Conservation (phyloP, 371 early-diverging fungal genomes). For the Funneliformis caledonium region DNA sequence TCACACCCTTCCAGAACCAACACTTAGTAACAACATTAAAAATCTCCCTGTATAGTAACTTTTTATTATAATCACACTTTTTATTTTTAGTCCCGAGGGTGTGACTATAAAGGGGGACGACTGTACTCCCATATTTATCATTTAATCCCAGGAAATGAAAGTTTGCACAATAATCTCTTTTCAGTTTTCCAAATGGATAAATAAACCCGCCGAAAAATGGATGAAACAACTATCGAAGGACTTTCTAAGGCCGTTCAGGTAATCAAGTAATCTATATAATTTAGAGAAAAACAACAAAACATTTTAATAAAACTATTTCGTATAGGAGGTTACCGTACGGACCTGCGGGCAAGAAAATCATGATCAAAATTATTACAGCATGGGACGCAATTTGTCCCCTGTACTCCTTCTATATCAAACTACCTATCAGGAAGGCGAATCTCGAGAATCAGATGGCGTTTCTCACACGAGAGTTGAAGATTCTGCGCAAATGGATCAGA, state of each 20-base stretch:
- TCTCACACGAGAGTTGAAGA: not conserved
- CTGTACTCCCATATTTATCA: no score
- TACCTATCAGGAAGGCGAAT: conserved; percentile 16
- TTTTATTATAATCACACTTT: no score
- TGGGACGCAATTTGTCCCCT: conserved; percentile 24
- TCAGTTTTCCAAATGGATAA: not conserved
- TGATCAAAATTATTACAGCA: not conserved
- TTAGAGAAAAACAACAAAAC: not conserved
- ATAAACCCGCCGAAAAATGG: conserved; percentile 13
- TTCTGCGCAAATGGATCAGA: not conserved
- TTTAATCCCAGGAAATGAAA: no score
- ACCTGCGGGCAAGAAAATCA: not conserved
- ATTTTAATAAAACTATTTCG: not conserved
- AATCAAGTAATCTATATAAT: not conserved
- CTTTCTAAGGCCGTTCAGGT: conserved; percentile 19
- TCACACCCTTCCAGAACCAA: no score
- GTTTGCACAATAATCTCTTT: not conserved
- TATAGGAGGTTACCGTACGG: not conserved
- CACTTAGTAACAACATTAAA: no score
- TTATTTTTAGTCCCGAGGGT: no score
- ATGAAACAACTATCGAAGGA: not conserved
- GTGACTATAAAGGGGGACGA: no score
- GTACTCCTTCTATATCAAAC: not conserved
- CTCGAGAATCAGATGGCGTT: conserved; percentile 10
- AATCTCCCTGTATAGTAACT: no score